phyloP scores from a whole-genome alignment of 495 filamentous ascomycete species.

The Viridothelium virens region DNA sequence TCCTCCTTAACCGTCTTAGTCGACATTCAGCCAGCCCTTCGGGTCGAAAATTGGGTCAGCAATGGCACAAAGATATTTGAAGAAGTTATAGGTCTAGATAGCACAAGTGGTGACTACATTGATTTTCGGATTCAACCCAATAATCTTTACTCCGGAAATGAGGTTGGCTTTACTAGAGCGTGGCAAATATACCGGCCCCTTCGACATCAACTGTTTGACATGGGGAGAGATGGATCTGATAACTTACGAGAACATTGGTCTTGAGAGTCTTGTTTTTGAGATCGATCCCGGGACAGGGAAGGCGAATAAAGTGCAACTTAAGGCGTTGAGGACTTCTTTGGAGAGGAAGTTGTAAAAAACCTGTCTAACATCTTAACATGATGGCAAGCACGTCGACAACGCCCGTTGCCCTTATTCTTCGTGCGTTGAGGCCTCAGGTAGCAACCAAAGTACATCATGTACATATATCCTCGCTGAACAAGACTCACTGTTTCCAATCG shows the following conservation, averaged over 20 bases:
- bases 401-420: not conserved
- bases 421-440: not conserved
- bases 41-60: conserved; percentile 41
- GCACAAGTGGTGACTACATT: not conserved
- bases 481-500: no score
- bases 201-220: conserved; percentile 3
- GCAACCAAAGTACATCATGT: no score
- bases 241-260: conserved; percentile 5
- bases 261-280: not conserved
- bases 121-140: not conserved
- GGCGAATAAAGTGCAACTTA: not conserved
- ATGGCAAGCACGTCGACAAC: conserved; percentile 1
- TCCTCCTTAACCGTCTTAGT: conserved; percentile 34
- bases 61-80: conserved; percentile 42
- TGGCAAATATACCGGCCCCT: not conserved
- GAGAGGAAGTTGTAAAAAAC: conserved; percentile 1
- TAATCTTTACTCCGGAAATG: conserved; percentile 6
- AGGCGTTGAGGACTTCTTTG: not conserved
- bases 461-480: no score
- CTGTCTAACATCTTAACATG: not conserved
- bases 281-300: conserved; percentile 6
- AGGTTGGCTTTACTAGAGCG: not conserved
- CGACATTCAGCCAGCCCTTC: conserved; percentile 40
- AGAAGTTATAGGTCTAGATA: conserved; percentile 22
- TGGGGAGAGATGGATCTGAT: conserved; percentile 1